Evolutionary conservation across 352 stramenopile genomes (phyloP), one percentile per base, ranked within the genome.

Genomic region (Phytopythium oedochilum): DNA sequence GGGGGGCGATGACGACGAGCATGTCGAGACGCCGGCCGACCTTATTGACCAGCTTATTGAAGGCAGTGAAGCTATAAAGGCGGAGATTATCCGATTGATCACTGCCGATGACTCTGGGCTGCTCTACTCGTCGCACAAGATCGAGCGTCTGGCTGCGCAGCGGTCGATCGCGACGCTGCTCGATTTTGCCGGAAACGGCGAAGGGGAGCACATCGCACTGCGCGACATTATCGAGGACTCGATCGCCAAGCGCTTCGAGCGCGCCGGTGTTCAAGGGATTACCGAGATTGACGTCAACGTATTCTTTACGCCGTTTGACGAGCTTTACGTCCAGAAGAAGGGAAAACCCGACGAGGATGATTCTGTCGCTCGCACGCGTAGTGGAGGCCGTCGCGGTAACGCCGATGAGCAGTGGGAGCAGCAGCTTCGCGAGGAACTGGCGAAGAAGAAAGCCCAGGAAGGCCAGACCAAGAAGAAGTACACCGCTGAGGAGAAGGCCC

Each of bases 381-480:
- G 68, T 32, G 66, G 73, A 45, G 64, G 74, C 23, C 72, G 64
- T 42, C 73, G 64, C 14, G 81, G 79, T 48, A 94, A 85, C 36
- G 81, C 92, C 35, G 86, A 96, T 20, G 84, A 94, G 35, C 76
- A 86, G 42, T 96, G 84, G 83, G 86, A 96, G 31, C 79, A 90
- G 49, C 78, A 94, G 47, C 57, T 91, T 55, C 86, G 86, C 15
- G 79, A 92, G 53, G 86, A 96, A 63, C 64, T 94, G 3, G 80
- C 85, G 38, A 64, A 66, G 35, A 91, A 90, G 64, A 70, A 67
- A 28, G 66, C 61, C 14, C 61, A 73, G 28, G 51, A 71, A 26
- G 64, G 64, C 17, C 72, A 71, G 59, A 66, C 67, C 53, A 84
- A 83, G 47, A 66, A 66, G 38, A 62, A 58, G 11, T 75, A 83